phyloP scores from a whole-genome alignment of 225 moss, liverwort and hornwort genomes.

The Polytrichum commune region DNA sequence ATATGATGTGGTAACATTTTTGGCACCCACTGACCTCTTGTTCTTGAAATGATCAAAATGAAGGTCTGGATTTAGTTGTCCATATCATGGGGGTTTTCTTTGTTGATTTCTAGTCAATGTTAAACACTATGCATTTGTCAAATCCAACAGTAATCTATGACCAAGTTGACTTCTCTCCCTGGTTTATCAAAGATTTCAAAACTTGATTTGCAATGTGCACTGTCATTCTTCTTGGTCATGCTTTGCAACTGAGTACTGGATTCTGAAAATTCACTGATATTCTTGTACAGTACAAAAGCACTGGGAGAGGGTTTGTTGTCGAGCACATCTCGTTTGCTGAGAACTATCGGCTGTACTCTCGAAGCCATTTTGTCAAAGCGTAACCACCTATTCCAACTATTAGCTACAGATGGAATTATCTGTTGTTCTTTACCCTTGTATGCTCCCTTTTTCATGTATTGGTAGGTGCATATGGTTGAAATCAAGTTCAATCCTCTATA shows the following conservation, averaged over 20 bases:
- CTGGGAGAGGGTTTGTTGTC: slow-evolving; percentile 67
- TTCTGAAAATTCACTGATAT: neutral
- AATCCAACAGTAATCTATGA: no score
- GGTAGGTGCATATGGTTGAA: neutral
- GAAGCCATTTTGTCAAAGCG: slow-evolving; percentile 71
- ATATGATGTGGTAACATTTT: no score
- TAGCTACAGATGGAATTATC: neutral
- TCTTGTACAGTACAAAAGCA: slow-evolving; percentile 51
- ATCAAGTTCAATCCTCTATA: no score
- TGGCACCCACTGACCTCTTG: no score
- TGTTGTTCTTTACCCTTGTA: neutral
- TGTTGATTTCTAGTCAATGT: no score
- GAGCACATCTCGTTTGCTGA: slow-evolving; percentile 56
- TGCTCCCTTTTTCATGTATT: neutral
- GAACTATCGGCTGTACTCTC: slow-evolving; percentile 61
- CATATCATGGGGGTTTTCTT: no score
- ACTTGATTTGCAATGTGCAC: neutral
- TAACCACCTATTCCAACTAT: slow-evolving; percentile 20
- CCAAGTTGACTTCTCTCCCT: no score
- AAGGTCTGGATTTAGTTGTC: no score
- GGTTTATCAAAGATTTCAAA: no score
- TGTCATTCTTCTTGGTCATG: neutral
- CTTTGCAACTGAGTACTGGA: neutral
- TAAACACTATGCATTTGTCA: no score
- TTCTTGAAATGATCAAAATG: no score